Evolutionary conservation across 495 filamentous ascomycete species (phyloP).

Genomic region (Coniosporium apollinis): DNA sequence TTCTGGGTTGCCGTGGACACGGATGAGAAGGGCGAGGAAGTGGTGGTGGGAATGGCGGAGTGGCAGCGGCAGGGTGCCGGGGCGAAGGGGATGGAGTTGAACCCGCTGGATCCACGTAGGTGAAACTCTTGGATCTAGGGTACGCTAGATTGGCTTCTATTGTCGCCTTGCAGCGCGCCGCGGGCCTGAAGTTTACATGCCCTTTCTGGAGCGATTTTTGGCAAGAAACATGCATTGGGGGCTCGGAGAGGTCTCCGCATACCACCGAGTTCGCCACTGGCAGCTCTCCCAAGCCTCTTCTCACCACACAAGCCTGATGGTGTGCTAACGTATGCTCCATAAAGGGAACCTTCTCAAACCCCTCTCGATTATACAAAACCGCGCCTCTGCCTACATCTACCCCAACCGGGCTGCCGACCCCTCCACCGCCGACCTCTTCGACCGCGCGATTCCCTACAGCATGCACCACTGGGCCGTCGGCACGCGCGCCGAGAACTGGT

Average conservation of each 20-base stretch:
- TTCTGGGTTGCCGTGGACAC: background rate
- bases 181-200: no score
- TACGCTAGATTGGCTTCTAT: no score
- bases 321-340: no score
- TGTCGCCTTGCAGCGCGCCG: no score
- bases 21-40: slow-evolving; percentile 6
- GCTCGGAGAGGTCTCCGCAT: background rate
- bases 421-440: background rate
- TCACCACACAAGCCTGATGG: no score
- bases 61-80: slow-evolving; percentile 7
- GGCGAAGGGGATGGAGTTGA: background rate
- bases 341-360: background rate
- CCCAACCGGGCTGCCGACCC: background rate
- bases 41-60: slow-evolving; percentile 6
- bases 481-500: background rate
- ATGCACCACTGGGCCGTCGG: background rate
- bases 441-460: background rate
- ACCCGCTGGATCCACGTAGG: slow-evolving; percentile 7
- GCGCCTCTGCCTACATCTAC: background rate
- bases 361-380: background rate
- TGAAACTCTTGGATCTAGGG: background rate
- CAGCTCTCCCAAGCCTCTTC: no score
- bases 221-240: background rate
- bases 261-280: no score
- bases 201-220: background rate